phyloP scores from a whole-genome alignment of 75 land plant genomes.

The Cupressus sempervirens region DNA sequence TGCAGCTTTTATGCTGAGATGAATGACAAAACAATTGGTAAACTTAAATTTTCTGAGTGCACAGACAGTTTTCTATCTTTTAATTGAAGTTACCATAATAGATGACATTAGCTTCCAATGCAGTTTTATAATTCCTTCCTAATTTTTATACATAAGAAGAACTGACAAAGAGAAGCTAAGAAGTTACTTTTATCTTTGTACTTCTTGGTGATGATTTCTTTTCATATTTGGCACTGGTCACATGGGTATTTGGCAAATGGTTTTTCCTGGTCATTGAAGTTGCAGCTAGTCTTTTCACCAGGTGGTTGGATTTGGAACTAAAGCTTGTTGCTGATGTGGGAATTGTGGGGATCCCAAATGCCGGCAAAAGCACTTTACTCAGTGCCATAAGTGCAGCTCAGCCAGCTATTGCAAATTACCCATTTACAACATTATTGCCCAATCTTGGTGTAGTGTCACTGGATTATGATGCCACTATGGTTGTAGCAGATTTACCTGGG shows the following conservation, averaged over 20 bases:
- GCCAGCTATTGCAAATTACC: constrained; percentile 86
- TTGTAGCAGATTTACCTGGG: constrained; percentile 96
- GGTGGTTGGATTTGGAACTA: constrained; percentile 97
- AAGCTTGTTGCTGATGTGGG: constrained; percentile 99
- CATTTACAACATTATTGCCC: constrained; percentile 92
- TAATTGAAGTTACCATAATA: background rate
- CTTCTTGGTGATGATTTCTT: background rate
- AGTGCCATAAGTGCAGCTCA: constrained; percentile 93
- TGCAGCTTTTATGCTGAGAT: background rate
- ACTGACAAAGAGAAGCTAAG: background rate
- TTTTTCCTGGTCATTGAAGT: background rate
- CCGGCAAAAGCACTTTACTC: constrained; percentile 94
- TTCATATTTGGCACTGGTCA: background rate
- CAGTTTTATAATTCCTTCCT: background rate
- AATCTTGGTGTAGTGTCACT: constrained; percentile 92
- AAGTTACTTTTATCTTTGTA: background rate
- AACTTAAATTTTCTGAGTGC: background rate
- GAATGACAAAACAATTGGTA: background rate
- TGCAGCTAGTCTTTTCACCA: constrained; percentile 22
- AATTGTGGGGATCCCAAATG: constrained; percentile 96
- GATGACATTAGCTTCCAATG: background rate
- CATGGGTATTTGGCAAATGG: background rate
- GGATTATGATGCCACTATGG: constrained; percentile 82
- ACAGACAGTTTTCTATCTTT: background rate
- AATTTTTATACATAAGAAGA: background rate